A percentile compares a stretch with the other conserved stretches of the same genome.
These are phyloP conservation scores for Cornus kousa DNA, from an alignment of 148 eudicot species.

Conservation along the genomic window DNA sequence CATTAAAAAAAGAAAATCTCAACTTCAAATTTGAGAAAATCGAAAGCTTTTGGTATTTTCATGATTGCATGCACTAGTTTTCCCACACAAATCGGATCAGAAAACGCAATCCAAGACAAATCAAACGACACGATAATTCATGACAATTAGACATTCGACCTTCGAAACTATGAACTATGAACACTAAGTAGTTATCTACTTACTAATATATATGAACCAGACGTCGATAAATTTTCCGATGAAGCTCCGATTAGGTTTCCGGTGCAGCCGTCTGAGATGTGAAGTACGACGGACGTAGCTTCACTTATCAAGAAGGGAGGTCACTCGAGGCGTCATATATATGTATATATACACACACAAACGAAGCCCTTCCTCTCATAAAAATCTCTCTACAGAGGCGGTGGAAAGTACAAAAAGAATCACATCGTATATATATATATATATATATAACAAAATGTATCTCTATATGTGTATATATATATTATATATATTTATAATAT, in stretches of 20 bases:
- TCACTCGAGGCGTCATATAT: background rate
- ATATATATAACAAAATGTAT: background rate
- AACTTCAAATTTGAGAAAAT: background rate
- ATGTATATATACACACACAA: background rate
- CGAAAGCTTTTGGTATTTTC: background rate
- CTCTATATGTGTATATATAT: background rate
- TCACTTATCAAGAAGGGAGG: background rate
- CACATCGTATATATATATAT: slow-evolving; percentile 1
- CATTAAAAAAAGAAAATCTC: background rate
- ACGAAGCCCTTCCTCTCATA: background rate
- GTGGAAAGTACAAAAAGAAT: background rate
- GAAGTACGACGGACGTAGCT: background rate
- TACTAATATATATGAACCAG: background rate
- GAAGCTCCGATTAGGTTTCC: background rate
- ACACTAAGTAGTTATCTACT: background rate
- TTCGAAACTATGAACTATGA: too few species aligned
- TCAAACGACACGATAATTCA: background rate
- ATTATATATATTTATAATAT: too few species aligned
- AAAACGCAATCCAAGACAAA: background rate
- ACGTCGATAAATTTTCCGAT: background rate
- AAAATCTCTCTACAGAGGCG: background rate
- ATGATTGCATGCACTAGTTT: background rate
- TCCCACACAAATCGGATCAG: slow-evolving; percentile 6
- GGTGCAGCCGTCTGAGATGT: background rate
- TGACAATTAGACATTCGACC: too few species aligned